phyloP scores from a whole-genome alignment of 1,284 basidiomycete genomes.

The Cutaneotrichosporon spelunceum region DNA sequence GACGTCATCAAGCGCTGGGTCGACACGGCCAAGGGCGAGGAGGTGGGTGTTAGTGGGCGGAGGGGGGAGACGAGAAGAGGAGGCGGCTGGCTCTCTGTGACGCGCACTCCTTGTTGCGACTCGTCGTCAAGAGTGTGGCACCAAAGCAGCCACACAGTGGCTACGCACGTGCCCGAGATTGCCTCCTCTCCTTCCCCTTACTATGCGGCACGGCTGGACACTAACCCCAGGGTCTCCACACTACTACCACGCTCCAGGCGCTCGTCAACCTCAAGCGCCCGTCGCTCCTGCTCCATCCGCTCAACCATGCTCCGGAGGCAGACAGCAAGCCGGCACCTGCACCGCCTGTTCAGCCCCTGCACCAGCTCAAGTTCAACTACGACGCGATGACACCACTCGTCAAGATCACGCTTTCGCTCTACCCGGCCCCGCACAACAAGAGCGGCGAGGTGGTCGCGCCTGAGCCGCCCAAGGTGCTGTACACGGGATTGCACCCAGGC shows the following conservation, averaged over 20 bases:
- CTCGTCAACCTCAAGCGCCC: conserved; percentile 87
- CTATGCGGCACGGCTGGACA: not conserved
- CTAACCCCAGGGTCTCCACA: conserved; percentile 55
- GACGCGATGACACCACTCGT: conserved; percentile 82
- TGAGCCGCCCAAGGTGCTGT: conserved; percentile 59
- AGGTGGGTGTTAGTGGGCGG: conserved; percentile 56
- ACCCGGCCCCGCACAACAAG: conserved; percentile 61
- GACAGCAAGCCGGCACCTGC: conserved; percentile 42
- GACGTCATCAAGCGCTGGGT: conserved; percentile 77
- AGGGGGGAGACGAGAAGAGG: conserved; percentile 2
- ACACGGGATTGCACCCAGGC: conserved; percentile 68
- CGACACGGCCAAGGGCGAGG: conserved; percentile 66
- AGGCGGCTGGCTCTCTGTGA: too few relatives aligned
- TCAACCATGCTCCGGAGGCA: conserved; percentile 53
- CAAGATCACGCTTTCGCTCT: conserved; percentile 67
- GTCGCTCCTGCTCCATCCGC: conserved; percentile 68
- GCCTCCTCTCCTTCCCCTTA: not conserved
- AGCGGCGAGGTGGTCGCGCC: conserved; percentile 17
- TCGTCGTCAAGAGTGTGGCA: too few relatives aligned
- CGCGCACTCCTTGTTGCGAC: not conserved
- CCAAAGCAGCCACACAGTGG: too few relatives aligned
- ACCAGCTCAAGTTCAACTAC: conserved; percentile 80
- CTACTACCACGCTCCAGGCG: conserved; percentile 84
- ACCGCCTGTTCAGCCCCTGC: conserved; percentile 51
- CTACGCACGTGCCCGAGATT: too few relatives aligned